These are phyloP conservation scores for Backusella mclennaniae DNA, from an alignment of 192 early-diverging fungal genomes.

Conservation along the genomic window DNA sequence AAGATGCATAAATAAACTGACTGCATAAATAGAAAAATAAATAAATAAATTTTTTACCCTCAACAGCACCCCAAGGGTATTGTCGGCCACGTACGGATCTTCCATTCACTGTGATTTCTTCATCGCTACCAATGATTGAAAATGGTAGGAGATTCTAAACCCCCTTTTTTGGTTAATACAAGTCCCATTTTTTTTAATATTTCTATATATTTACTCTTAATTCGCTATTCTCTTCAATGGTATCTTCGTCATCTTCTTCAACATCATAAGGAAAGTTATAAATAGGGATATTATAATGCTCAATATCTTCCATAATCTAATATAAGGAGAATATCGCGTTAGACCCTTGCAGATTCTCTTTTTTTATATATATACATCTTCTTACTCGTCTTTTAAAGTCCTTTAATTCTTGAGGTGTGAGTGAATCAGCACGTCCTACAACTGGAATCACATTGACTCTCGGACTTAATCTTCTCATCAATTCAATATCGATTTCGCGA, in stretches of 20 bases:
- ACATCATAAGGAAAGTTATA: slow-evolving; percentile 95
- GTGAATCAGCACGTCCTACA: slow-evolving; percentile 91
- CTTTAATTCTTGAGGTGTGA: slow-evolving; percentile 81
- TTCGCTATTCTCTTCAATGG: slow-evolving; percentile 96
- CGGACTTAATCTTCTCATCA: slow-evolving; percentile 88
- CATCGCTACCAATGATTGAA: slow-evolving; percentile 93
- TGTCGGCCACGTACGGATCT: slow-evolving; percentile 87
- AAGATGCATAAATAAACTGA: neutral
- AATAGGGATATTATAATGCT: slow-evolving; percentile 92
- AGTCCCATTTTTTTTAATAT: neutral
- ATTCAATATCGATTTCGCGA: slow-evolving; percentile 93
- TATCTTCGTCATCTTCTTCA: slow-evolving; percentile 99
- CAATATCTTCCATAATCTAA: slow-evolving; percentile 94
- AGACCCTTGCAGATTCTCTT: neutral
- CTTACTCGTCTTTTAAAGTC: slow-evolving; percentile 80
- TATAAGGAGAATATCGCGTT: slow-evolving; percentile 28
- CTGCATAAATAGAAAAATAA: neutral
- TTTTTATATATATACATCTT: neutral
- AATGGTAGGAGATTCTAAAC: slow-evolving; percentile 79
- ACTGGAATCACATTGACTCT: slow-evolving; percentile 96
- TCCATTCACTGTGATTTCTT: slow-evolving; percentile 81
- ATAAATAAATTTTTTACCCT: slow-evolving; percentile 44
- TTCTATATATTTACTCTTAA: slow-evolving; percentile 51
- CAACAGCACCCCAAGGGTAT: slow-evolving; percentile 97
- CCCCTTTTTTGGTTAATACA: neutral